Base-by-base conservation (phyloP, 1,284 basidiomycete species). In the Apiotrichum akiyoshidainum region DNA sequence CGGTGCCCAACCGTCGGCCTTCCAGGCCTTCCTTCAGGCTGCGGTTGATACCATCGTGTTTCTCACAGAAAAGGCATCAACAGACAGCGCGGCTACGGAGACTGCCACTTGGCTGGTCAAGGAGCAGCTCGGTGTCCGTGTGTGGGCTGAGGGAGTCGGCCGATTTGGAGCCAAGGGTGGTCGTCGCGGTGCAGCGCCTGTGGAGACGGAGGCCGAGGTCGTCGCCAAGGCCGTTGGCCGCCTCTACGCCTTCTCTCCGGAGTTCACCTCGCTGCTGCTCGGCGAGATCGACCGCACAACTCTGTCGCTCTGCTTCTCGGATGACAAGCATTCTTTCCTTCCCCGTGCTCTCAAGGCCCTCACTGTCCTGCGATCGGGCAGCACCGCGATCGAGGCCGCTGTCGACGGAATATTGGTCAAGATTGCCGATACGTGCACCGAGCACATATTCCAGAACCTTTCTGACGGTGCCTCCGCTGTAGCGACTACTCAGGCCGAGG, bases 231-330 rank as follows among this genome's bases (percentile, higher is more conserved):
- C 64, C 0, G 59, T 71, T 1, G 58, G 55, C 1, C 62, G 68
- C 34, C 17, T 71, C 9, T 49, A 54, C 1, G 57, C 53, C 11
- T 52, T 65, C 26, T 57, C 86, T 34, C 9, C 45, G 1, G 89
- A 92, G 68, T 82, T 94, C 34, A 80, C 93, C 64, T 81, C 81
- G 33, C 86, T 90, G 65, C 87, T 93, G 77, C 88, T 93, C 73
- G 55, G 53, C 2, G 57, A 66, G 37, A 48, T 70, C 74, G 80
- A 10, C 81, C 87, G 57, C 89, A 91, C 80, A 83, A 90, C 79
- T 85, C 86, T 65, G 78, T 89, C 60, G 13, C 55, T 55, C 4
- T 59, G 58, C 40, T 65, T 68, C 57, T 54, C 61, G n/a, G 26
- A 42, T 14, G 53, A 42, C 34, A 42, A 21, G 50, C 31, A 33